Evolutionary conservation across 2,329 filamentous ascomycete genomes (phyloP).

Genomic region (Pleoardoris graminearum): DNA sequence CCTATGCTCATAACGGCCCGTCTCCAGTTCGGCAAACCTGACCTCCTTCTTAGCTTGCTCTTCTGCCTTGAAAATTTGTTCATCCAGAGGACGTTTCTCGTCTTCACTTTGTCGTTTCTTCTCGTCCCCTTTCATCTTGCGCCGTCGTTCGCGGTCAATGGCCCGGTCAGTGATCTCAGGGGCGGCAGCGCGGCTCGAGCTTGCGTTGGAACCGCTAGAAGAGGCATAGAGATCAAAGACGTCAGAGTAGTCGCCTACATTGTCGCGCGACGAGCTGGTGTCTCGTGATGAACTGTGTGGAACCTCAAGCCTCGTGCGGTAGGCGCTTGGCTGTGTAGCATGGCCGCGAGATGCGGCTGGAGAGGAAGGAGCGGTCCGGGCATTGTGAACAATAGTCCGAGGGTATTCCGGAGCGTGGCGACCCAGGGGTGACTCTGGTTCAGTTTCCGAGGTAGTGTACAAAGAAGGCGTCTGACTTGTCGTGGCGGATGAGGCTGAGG

Average conservation of each 20-base stretch:
- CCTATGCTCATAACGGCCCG: constrained; percentile 26
- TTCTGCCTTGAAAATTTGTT: constrained; percentile 13
- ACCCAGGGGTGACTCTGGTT: constrained; percentile 32
- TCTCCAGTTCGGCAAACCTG: constrained; percentile 22
- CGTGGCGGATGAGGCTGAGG: constrained; percentile 34
- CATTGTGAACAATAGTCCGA: constrained; percentile 35
- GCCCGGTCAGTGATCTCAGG: constrained; percentile 29
- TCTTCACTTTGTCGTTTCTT: constrained; percentile 23
- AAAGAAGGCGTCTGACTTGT: constrained; percentile 34
- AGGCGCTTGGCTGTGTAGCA: constrained; percentile 18
- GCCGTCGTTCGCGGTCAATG: constrained; percentile 24
- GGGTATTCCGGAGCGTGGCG: constrained; percentile 26
- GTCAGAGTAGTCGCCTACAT: constrained; percentile 26
- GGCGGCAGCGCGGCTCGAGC: constrained; percentile 18
- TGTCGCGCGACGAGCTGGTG: constrained; percentile 15
- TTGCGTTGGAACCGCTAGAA: constrained; percentile 18
- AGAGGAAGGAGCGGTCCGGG: constrained; percentile 21
- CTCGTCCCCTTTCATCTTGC: constrained; percentile 24
- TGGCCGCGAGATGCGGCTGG: constrained; percentile 20
- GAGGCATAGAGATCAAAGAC: constrained; percentile 22
- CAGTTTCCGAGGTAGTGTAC: constrained; percentile 29
- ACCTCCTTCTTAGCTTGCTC: constrained; percentile 29
- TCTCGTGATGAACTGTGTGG: constrained; percentile 22
- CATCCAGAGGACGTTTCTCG: constrained; percentile 21
- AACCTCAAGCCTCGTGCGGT: constrained; percentile 23